These are phyloP conservation scores for Tulasnella sp. DNA, from an alignment of 768 basidiomycete species.

Conservation along the genomic window DNA sequence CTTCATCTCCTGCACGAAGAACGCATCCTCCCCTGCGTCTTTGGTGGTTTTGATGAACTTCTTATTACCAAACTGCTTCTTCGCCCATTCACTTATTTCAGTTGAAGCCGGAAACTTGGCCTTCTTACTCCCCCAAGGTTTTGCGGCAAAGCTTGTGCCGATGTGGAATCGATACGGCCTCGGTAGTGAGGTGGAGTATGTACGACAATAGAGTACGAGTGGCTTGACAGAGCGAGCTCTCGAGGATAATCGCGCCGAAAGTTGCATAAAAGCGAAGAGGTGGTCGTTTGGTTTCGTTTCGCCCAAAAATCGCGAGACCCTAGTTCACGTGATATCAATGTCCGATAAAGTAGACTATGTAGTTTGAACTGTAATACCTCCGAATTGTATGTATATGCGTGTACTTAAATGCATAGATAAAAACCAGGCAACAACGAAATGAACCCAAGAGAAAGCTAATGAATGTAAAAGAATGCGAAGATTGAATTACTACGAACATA, in stretches of 20 bases:
- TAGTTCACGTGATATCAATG: too few species aligned
- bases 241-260: too few species aligned
- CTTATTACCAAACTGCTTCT: constrained; percentile 17
- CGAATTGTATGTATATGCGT: neutral
- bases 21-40: constrained; percentile 48
- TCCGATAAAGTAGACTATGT: too few species aligned
- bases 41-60: constrained; percentile 23
- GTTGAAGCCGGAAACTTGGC: constrained; percentile 51
- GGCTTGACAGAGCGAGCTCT: too few species aligned
- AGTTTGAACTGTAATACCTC: too few species aligned
- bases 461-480: neutral
- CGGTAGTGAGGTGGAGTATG: too few species aligned
- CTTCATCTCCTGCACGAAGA: constrained; percentile 68
- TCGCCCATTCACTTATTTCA: constrained; percentile 38
- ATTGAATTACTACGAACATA: neutral
- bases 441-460: neutral
- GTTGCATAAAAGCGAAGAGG: too few species aligned
- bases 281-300: too few species aligned
- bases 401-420: neutral
- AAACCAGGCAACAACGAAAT: neutral
- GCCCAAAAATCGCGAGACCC: too few species aligned
- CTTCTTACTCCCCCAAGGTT: constrained; percentile 32
- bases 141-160: constrained; percentile 66
- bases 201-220: too few species aligned
- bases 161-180: constrained; percentile 53